Percentiles rank a stretch among this genome's conserved stretches.
Conservation (phyloP, 2,329 filamentous ascomycete species). For the Hymenoscyphus fructigenus region DNA sequence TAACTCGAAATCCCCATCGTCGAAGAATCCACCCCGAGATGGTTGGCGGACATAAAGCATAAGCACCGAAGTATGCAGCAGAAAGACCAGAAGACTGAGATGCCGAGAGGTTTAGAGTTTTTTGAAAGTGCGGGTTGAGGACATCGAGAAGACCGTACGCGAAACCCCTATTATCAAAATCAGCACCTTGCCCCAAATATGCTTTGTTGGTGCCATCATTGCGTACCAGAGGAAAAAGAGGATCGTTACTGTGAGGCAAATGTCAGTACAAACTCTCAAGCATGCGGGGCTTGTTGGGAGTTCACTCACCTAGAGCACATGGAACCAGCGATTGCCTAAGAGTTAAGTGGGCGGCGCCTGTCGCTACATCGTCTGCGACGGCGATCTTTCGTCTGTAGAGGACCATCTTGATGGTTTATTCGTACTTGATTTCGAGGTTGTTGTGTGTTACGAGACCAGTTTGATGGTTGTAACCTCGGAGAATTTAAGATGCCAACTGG, state of each 20-base stretch:
- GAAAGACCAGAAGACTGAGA: slow-evolving; percentile 29
- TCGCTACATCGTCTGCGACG: slow-evolving; percentile 38
- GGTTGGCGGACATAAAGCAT: slow-evolving; percentile 69
- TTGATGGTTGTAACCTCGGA: background rate
- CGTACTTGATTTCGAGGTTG: background rate
- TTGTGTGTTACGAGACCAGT: background rate
- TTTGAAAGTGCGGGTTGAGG: slow-evolving; percentile 45
- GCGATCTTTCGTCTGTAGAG: slow-evolving; percentile 37
- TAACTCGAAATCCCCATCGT: slow-evolving; percentile 61
- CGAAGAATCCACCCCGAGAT: slow-evolving; percentile 65
- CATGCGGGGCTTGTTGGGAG: background rate
- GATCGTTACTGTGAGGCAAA: slow-evolving; percentile 41
- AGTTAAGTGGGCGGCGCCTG: slow-evolving; percentile 37
- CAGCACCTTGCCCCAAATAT: background rate
- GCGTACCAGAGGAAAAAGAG: slow-evolving; percentile 52
- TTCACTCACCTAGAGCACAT: slow-evolving; percentile 20
- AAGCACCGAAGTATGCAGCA: slow-evolving; percentile 49
- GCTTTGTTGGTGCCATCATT: background rate
- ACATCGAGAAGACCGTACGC: slow-evolving; percentile 46
- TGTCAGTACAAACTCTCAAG: background rate
- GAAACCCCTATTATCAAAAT: slow-evolving; percentile 37
- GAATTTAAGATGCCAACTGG: background rate
- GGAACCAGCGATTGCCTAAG: slow-evolving; percentile 39
- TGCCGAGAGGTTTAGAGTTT: slow-evolving; percentile 39
- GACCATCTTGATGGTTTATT: slow-evolving; percentile 26